Base-by-base conservation (phyloP, 176 grass and related monocot species). In the Cymbopogon citratus region DNA sequence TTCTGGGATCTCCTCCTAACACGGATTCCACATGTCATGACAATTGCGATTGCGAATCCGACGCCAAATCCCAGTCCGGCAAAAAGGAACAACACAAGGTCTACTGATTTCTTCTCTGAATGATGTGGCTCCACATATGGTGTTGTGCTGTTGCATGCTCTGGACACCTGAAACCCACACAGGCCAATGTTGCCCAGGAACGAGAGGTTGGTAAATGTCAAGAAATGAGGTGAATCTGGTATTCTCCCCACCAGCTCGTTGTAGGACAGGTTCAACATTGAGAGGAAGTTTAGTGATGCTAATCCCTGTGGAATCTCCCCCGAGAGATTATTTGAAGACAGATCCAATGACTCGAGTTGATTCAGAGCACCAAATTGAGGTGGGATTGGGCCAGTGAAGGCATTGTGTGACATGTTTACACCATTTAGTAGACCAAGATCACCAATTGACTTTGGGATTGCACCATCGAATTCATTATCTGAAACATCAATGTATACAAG, bases 391-490 rank as follows among this genome's bases (percentile, higher is more conserved):
- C 90, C 86, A 2, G 63, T 76, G 40, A 92, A 74, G 19, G 9
- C 35, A 51, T 92, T 92, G 31, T 46, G 5, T 24, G 90, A 91
- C 66, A 91, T 72, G 36, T 80, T 74, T 18, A 91, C 0, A 4
- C 64, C 64, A 19, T 21, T 67, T 19, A 36, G 18, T 36, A 67
- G 8, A 36, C 1, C 18, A 36, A 67, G 33, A 11, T 36, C 16
- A 19, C 64, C 33, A 67, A 67, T 38, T 36, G 64, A 36, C 33
- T 67, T 36, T 1, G 33, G 33, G 1, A 67, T 38, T 35, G 33
- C 16, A n/a, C 64, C 63, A 11, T 67, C 8, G 1, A 67, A 36
- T 38, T 1, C 4, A 2, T 67, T 67, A 1, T 36, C 64, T 0
- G 64, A 67, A 36, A 67, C 3, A 21, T 67, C 64, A 36, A 38